These are phyloP conservation scores for Aureobasidium sp. DNA, from an alignment of 2,329 filamentous ascomycete species.

Conservation along the genomic window DNA sequence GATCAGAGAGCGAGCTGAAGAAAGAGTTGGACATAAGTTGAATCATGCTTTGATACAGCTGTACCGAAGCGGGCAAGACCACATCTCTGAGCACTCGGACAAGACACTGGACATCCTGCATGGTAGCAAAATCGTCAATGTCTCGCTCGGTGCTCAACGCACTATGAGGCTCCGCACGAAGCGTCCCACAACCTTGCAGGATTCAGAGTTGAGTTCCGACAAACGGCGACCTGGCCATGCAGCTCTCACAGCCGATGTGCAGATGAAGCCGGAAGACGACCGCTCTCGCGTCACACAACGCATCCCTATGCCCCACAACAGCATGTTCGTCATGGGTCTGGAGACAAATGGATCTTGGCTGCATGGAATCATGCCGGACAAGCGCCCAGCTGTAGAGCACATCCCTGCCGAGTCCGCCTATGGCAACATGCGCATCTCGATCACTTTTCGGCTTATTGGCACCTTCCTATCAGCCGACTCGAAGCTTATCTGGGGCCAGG, in stretches of 20 bases:
- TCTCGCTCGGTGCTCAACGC: constrained; percentile 84
- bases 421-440: constrained; percentile 70
- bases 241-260: not conserved
- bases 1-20: constrained; percentile 62
- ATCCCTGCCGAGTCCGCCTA: constrained; percentile 61
- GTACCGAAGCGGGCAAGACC: constrained; percentile 81
- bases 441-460: constrained; percentile 84
- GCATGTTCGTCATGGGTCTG: constrained; percentile 73
- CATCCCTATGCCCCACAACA: constrained; percentile 76
- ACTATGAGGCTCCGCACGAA: constrained; percentile 87
- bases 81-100: constrained; percentile 94
- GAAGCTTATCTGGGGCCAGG: constrained; percentile 80
- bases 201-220: not conserved
- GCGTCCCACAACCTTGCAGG: constrained; percentile 33
- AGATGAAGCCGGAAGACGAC: constrained; percentile 23
- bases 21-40: constrained; percentile 64
- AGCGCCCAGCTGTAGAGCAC: constrained; percentile 61
- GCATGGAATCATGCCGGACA: constrained; percentile 86
- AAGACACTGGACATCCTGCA: constrained; percentile 87
- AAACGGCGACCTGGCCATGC: not conserved
- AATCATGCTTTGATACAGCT: constrained; percentile 92
- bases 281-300: constrained; percentile 51
- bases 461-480: constrained; percentile 67
- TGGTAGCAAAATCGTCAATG: constrained; percentile 78
- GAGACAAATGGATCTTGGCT: constrained; percentile 79